Evolutionary conservation across 441 rosid genomes (phyloP), one percentile per base, ranked within the genome.

Genomic region (Adansonia grandidieri): DNA sequence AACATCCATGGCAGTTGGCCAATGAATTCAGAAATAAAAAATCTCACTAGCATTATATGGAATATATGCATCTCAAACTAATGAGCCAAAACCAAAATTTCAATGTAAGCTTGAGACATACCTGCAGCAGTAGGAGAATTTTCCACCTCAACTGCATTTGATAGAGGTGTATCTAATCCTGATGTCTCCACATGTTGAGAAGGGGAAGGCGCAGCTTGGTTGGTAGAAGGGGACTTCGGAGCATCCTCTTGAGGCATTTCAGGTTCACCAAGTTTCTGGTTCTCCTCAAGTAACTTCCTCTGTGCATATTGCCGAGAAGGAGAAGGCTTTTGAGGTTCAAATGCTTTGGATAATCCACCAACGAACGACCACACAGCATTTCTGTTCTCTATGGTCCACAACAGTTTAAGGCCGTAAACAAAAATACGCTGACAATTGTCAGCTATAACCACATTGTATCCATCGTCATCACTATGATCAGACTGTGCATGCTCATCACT

Each of bases 401-500:
- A 79, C 72, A 97, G 95, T 88, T 94, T 97, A 79, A 97, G 95
- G 77, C 99, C 92, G 84, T 95, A 95, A 68, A 97, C 94, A 87
- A 94, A 97, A 80, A 95, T 88, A 76, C 94, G 92, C 85, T 91
- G 99, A 84, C 98, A 97, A 84, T 92, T 95, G 84, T 97, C 99
- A 85, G 99, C 99, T 77, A 95, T 90, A 71, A 97, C 87, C 82
- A 93, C 98, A 85, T 91, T 92, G 86, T 85, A 95, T 69, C 98
- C 98, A 81, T 97, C 99, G 74, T 95, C 99, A 81, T 97, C 99
- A 80, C 98, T 91, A 73, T 88, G 99, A 77, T 97, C 99, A 67
- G 98, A 93, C 17, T 88, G 85, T 78, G 89, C 78, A 78, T 91
- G 92, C 79, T 91, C 98, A 80, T 95, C 97, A 86, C 95, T 92